Percentiles rank a stretch among this genome's conserved stretches.
phyloP scores from a whole-genome alignment of 192 early-diverging fungal species.

The Entrophospora sp. region DNA sequence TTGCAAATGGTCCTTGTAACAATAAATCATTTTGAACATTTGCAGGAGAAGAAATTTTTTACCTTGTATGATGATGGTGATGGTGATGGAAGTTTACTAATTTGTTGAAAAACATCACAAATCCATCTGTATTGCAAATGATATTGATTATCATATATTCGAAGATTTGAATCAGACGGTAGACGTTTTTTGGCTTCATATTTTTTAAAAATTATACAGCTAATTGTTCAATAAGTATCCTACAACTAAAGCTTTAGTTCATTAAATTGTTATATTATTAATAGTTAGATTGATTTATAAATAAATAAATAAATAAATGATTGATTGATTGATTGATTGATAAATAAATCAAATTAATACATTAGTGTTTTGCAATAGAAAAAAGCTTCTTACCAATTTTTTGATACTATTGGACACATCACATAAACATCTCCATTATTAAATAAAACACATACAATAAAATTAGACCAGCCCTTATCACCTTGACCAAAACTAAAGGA shows the following conservation, averaged over 20 bases:
- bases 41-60: constrained; percentile 16
- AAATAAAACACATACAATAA: constrained; percentile 63
- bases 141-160: no score
- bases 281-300: no score
- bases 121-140: no score
- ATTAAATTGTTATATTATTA: constrained; percentile 23
- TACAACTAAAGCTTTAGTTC: constrained; percentile 17
- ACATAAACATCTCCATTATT: constrained; percentile 62
- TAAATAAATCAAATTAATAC: background rate
- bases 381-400: constrained; percentile 39
- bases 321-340: no score
- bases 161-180: no score
- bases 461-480: constrained; percentile 56
- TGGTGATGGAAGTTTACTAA: no score
- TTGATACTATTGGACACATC: constrained; percentile 71
- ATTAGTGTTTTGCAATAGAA: background rate
- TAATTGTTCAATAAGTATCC: no score
- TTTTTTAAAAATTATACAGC: no score
- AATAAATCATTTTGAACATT: constrained; percentile 7
- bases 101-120: no score
- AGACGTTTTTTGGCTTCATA: no score
- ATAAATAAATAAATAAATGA: no score
- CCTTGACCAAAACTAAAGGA: constrained; percentile 43
- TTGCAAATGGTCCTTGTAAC: constrained; percentile 46
- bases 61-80: no score